Conservation (phyloP, 768 basidiomycete species). For the Mycena belliarum region DNA sequence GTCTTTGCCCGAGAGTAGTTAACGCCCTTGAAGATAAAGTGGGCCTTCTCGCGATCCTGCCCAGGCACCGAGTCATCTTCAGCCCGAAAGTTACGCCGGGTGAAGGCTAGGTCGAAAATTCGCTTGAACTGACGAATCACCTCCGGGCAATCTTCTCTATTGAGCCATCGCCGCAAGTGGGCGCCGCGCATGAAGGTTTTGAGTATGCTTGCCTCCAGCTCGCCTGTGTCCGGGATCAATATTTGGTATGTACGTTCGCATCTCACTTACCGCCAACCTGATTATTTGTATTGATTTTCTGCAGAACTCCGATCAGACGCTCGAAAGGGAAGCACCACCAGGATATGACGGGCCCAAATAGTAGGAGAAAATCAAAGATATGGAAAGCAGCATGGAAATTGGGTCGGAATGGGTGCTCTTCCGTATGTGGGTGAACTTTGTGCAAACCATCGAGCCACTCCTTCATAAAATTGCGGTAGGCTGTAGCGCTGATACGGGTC, state of each 20-base stretch:
- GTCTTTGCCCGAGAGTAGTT: constrained; percentile 4
- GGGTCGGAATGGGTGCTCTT: not conserved
- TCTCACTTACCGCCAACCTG: constrained; percentile 24
- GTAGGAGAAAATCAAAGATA: constrained; percentile 33
- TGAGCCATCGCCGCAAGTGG: constrained; percentile 22
- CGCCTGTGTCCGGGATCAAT: not conserved
- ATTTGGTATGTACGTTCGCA: not conserved
- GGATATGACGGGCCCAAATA: constrained; percentile 36
- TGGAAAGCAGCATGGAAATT: constrained; percentile 27
- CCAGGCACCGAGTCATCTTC: not conserved
- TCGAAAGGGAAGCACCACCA: constrained; percentile 46
- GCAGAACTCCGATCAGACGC: constrained; percentile 35
- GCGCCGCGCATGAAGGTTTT: constrained; percentile 15
- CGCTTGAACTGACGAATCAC: constrained; percentile 8
- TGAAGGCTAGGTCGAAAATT: constrained; percentile 15
- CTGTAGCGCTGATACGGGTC: no score
- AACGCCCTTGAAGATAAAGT: not conserved
- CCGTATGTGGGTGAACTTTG: constrained; percentile 24
- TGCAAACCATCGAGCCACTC: constrained; percentile 27
- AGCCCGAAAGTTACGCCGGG: not conserved
- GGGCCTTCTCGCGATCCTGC: no score
- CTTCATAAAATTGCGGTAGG: constrained; percentile 12
- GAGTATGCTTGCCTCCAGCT: constrained; percentile 12
- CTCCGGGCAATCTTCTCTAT: constrained; percentile 18
- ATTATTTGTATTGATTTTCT: constrained; percentile 35